Percentiles rank a stretch among this genome's conserved stretches.
Conservation (phyloP, 225 moss, liverwort and hornwort species). For the Polytrichum commune region DNA sequence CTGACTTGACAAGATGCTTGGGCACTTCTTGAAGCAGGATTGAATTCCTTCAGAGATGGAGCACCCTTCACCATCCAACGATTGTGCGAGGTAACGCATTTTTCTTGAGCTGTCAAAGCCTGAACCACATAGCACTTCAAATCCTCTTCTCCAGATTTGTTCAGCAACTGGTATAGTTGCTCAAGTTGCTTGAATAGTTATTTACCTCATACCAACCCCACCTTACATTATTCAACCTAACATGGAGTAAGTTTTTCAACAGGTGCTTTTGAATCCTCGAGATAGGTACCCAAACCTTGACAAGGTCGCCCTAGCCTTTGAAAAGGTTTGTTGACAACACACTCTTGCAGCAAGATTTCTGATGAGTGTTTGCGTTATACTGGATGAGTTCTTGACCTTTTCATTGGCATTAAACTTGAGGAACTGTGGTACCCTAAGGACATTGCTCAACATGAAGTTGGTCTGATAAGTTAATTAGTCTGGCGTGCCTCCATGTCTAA, state of each 20-base stretch:
- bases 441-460: background rate
- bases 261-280: slow-evolving; percentile 76
- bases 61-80: slow-evolving; percentile 92
- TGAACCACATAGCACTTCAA: too few relatives aligned
- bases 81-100: slow-evolving; percentile 62
- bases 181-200: too few relatives aligned
- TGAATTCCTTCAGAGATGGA: slow-evolving; percentile 69
- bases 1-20: background rate
- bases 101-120: background rate
- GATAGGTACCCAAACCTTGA: slow-evolving; percentile 84
- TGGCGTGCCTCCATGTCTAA: too few relatives aligned
- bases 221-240: too few relatives aligned
- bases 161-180: too few relatives aligned
- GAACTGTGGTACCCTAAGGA: background rate
- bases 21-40: slow-evolving; percentile 28
- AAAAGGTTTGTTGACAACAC: slow-evolving; percentile 48
- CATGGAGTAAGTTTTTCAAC: slow-evolving; percentile 11
- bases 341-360: background rate
- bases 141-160: too few relatives aligned
- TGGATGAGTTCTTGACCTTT: background rate
- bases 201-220: too few relatives aligned
- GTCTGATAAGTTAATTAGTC: too few relatives aligned
- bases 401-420: background rate
- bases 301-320: slow-evolving; percentile 91
- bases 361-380: background rate